Evolutionary conservation across 164 flowering plant species (phyloP).

Genomic region (Berberis vulgaris): DNA sequence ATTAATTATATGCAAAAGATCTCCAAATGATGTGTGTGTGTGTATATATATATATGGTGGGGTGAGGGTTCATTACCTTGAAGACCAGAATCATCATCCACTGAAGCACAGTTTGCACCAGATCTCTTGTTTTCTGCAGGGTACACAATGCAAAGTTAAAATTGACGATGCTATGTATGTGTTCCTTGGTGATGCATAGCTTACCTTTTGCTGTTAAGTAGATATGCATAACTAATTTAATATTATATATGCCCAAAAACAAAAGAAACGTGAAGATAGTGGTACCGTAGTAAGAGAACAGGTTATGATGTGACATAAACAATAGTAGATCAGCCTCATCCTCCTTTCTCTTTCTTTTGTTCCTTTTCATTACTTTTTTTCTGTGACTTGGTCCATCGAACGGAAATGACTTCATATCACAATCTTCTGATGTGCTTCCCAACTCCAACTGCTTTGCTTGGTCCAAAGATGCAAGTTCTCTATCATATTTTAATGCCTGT

Average conservation of each 20-base stretch:
- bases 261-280: not conserved
- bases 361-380: constrained; percentile 51
- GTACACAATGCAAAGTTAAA: not conserved
- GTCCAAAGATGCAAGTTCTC: constrained; percentile 34
- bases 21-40: too few species aligned
- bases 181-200: too few species aligned
- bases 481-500: constrained; percentile 50
- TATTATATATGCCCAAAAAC: too few species aligned
- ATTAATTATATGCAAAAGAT: not conserved
- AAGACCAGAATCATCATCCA: constrained; percentile 46
- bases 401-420: constrained; percentile 53
- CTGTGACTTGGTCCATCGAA: constrained; percentile 25
- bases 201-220: too few species aligned
- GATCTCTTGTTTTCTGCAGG: constrained; percentile 64
- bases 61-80: constrained; percentile 28
- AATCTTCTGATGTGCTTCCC: constrained; percentile 25
- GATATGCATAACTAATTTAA: too few species aligned
- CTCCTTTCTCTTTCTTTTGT: constrained; percentile 69
- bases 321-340: constrained; percentile 40
- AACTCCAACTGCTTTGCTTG: constrained; percentile 23
- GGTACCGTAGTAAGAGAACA: constrained; percentile 75
- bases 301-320: constrained; percentile 57
- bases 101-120: constrained; percentile 39
- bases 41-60: not conserved
- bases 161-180: not conserved